phyloP scores from a whole-genome alignment of 2,329 filamentous ascomycete genomes.

The Aspergillus arachidicola region DNA sequence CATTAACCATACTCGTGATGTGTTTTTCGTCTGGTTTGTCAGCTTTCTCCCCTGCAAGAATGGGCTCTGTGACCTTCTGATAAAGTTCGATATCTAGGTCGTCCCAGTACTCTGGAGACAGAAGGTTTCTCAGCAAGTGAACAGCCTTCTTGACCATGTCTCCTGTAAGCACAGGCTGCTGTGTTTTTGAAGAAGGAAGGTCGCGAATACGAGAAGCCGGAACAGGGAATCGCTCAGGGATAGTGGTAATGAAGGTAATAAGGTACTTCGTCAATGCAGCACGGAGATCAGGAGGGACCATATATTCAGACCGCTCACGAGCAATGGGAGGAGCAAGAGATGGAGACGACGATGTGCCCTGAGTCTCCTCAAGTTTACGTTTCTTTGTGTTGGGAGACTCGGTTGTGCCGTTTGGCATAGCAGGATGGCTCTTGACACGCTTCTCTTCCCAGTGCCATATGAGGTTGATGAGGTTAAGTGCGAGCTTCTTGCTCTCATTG shows the following conservation, averaged over 20 bases:
- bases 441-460: constrained; percentile 93
- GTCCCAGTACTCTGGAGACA: constrained; percentile 87
- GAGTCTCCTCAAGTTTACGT: constrained; percentile 71
- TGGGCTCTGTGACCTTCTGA: constrained; percentile 83
- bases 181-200: constrained; percentile 48
- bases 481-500: constrained; percentile 87
- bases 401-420: constrained; percentile 47
- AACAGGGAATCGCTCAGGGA: constrained; percentile 81
- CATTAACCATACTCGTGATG: constrained; percentile 86
- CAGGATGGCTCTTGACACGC: constrained; percentile 60
- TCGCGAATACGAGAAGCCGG: constrained; percentile 70
- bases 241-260: constrained; percentile 88
- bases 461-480: constrained; percentile 84
- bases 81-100: constrained; percentile 91
- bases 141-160: constrained; percentile 88
- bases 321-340: constrained; percentile 50
- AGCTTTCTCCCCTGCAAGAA: constrained; percentile 80
- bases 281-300: constrained; percentile 67
- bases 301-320: constrained; percentile 64
- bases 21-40: constrained; percentile 83
- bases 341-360: constrained; percentile 55
- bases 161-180: constrained; percentile 59
- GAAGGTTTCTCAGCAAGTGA: constrained; percentile 76
- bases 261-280: constrained; percentile 90
- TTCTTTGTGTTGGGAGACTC: constrained; percentile 76